phyloP scores from a whole-genome alignment of 192 early-diverging fungal species.

The Dissophora ornata region DNA sequence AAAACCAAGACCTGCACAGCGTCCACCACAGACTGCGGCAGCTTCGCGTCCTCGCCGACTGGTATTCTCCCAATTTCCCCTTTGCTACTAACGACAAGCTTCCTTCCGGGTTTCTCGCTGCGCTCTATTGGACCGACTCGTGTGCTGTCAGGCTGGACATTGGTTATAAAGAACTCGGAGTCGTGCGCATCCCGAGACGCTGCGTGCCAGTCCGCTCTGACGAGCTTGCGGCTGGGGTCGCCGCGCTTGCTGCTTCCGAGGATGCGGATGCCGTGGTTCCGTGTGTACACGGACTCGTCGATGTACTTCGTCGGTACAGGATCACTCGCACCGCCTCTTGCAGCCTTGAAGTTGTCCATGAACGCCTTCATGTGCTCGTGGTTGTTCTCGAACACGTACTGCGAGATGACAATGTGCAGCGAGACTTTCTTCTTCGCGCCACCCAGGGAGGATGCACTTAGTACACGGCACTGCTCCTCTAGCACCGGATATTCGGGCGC shows the following conservation, averaged over 20 bases:
- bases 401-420: constrained; percentile 1
- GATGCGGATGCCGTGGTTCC: background rate
- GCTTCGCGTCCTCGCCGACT: too few relatives aligned
- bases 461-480: background rate
- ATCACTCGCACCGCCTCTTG: background rate
- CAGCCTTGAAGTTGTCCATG: background rate
- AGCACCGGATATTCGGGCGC: constrained; percentile 2
- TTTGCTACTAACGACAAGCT: background rate
- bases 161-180: constrained; percentile 9
- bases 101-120: background rate
- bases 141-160: background rate
- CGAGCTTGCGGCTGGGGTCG: background rate
- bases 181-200: background rate
- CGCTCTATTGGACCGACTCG: constrained; percentile 3
- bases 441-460: constrained; percentile 11
- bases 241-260: constrained; percentile 9
- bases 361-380: constrained; percentile 21
- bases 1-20: background rate
- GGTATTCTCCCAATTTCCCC: too few relatives aligned
- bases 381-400: constrained; percentile 8
- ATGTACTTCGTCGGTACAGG: background rate
- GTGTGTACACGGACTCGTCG: constrained; percentile 2
- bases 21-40: background rate
- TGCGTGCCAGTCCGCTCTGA: background rate
- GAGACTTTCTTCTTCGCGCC: background rate